Percentiles rank a stretch among this genome's conserved stretches.
Evolutionary conservation across 129 eudicot species (phyloP).

Genomic region (Artemisia tridentata): DNA sequence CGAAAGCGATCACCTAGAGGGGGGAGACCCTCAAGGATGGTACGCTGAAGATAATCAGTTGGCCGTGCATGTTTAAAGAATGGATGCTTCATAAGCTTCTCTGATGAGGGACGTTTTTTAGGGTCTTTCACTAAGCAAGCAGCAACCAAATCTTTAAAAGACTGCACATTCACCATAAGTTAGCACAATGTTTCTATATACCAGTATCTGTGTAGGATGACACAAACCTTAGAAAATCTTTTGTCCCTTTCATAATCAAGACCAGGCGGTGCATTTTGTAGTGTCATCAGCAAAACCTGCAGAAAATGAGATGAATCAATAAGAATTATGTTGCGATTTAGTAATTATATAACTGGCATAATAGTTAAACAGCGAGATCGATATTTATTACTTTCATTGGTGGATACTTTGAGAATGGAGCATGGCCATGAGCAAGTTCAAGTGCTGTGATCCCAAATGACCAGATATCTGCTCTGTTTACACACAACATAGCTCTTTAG

Average conservation of each 20-base stretch:
- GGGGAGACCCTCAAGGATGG: slow-evolving; percentile 68
- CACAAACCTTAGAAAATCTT: slow-evolving; percentile 82
- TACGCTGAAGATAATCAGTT: slow-evolving; percentile 61
- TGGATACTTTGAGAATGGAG: slow-evolving; percentile 95
- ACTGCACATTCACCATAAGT: slow-evolving; percentile 41
- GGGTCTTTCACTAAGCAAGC: slow-evolving; percentile 98
- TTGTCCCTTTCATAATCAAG: slow-evolving; percentile 94
- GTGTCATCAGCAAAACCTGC: slow-evolving; percentile 91
- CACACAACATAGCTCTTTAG: slow-evolving; percentile 20
- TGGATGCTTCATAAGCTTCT: slow-evolving; percentile 82
- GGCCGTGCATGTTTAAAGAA: slow-evolving; percentile 80
- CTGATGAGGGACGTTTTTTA: slow-evolving; percentile 88
- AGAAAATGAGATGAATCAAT: background rate
- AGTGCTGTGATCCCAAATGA: slow-evolving; percentile 97
- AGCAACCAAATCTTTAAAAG: slow-evolving; percentile 92
- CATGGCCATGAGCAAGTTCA: slow-evolving; percentile 99
- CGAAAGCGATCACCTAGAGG: slow-evolving; percentile 88
- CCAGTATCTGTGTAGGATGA: background rate
- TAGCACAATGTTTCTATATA: slow-evolving; percentile 3
- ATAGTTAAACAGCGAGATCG: background rate
- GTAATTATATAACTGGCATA: background rate
- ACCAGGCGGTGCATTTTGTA: slow-evolving; percentile 98
- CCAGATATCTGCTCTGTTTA: slow-evolving; percentile 96
- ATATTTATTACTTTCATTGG: slow-evolving; percentile 79
- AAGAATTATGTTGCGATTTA: slow-evolving; percentile 8